Evolutionary conservation across 2,329 filamentous ascomycete species (phyloP).

Genomic region (Fonsecaea multimorphosa): DNA sequence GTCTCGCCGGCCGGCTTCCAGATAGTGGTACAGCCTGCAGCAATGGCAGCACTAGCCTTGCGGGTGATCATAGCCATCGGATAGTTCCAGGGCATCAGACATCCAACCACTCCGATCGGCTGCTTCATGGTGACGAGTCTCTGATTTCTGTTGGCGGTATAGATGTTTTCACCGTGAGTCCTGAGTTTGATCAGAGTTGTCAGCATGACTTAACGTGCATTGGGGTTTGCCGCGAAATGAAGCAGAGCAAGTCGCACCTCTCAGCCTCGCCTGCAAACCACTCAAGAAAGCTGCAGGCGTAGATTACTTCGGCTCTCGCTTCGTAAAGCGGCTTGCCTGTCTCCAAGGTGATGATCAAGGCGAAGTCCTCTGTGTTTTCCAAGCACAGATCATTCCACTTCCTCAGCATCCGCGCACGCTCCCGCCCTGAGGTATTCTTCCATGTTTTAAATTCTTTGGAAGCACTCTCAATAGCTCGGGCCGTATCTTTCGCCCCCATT

Average conservation of each 20-base stretch:
- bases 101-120: conserved; percentile 79
- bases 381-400: conserved; percentile 71
- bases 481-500: conserved; percentile 76
- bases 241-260: conserved; percentile 6
- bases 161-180: conserved; percentile 53
- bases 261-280: conserved; percentile 61
- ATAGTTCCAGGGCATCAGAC: conserved; percentile 92
- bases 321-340: conserved; percentile 57
- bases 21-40: conserved; percentile 47
- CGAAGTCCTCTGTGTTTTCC: conserved; percentile 55
- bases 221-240: background rate
- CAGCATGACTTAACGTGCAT: background rate
- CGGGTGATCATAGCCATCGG: conserved; percentile 71
- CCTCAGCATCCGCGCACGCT: conserved; percentile 66
- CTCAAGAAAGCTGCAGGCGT: conserved; percentile 54
- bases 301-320: conserved; percentile 55
- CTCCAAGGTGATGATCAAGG: conserved; percentile 18
- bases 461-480: conserved; percentile 80
- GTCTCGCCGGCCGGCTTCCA: conserved; percentile 47
- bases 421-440: conserved; percentile 64
- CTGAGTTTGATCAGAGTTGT: conserved; percentile 26
- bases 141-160: conserved; percentile 70
- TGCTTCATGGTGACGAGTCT: conserved; percentile 79
- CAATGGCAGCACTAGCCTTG: conserved; percentile 45
- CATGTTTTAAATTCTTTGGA: conserved; percentile 71